Evolutionary conservation across 2,329 filamentous ascomycete species (phyloP), one percentile per base, ranked within the genome.

Genomic region (Pseudogymnoascus sp.): DNA sequence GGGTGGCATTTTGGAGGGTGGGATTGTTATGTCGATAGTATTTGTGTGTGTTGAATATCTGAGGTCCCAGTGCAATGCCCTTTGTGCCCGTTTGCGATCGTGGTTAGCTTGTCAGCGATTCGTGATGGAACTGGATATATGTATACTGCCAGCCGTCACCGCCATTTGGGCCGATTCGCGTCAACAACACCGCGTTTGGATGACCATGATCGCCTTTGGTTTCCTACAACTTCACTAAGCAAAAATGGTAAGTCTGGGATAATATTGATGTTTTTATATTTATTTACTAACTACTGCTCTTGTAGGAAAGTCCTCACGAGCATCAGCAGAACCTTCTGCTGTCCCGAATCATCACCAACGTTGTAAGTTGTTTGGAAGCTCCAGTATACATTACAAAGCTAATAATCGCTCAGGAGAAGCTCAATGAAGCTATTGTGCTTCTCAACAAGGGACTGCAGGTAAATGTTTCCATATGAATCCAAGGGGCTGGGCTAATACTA

Each of bases 341-440:
- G 50, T 94, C 91, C 20, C 90, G 94, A 64, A 97, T 99, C 77
- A 96, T 97, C 77, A 94, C 88, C 72, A 99, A 99, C 72, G 92
- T 97, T 71, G 93, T 97, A 83, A 72, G 90, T 79, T 57, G 59
- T 9, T 25, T 25, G 22, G 28, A 12, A 25, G 16, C 18, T 20
- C 35, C 25, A 4, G 58, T 58, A 36, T 36, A 25, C 60, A 37
- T 28, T 35, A 35, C 60, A 57, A 39, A 39, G 33, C 63, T 67
- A 60, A 65, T 30, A 28, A 3, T 41, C 6, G 11, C 33, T 18
- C 64, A 97, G 93, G 94, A 97, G 77, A 99, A 99, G 76, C 82
- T 99, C 43, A 99, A 99, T 69, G 94, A 97, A 76, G 88, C 94
- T 1, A 83, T 97, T 60, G 85, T 94, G 76, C 86, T 93, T 59